Evolutionary conservation across 306 rosid species (phyloP).

Genomic region (Pachyrhizus erosus): DNA sequence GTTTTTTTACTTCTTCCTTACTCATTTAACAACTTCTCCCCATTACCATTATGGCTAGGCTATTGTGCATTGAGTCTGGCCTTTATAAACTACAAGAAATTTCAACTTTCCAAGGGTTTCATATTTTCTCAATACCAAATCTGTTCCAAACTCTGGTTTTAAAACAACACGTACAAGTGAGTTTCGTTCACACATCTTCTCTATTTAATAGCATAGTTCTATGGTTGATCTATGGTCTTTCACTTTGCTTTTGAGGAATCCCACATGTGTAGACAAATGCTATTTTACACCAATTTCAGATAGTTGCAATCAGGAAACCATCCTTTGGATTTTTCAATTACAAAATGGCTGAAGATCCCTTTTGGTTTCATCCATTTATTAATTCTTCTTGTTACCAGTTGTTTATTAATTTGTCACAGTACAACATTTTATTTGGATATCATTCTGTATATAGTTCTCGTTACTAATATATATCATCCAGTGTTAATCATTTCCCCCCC

Average conservation of each 20-base stretch:
- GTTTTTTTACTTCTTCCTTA: slow-evolving; percentile 33
- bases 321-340: not conserved
- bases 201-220: not conserved
- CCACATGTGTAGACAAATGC: not conserved
- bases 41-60: slow-evolving; percentile 4
- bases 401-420: not conserved
- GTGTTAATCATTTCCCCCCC: not conserved
- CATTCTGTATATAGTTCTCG: not conserved
- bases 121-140: not conserved
- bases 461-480: not conserved
- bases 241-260: not conserved
- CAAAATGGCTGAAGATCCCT: not conserved
- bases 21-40: slow-evolving; percentile 32
- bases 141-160: not conserved
- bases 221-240: not conserved
- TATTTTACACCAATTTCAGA: not conserved
- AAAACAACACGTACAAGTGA: slow-evolving; percentile 34
- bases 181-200: slow-evolving; percentile 6
- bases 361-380: not conserved
- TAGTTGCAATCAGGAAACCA: not conserved
- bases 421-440: slow-evolving; percentile 1
- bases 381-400: not conserved
- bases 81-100: slow-evolving; percentile 24
- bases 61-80: not conserved
- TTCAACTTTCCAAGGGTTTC: not conserved